phyloP scores from a whole-genome alignment of 202 grass and related monocot genomes.

The Musa balbisiana region DNA sequence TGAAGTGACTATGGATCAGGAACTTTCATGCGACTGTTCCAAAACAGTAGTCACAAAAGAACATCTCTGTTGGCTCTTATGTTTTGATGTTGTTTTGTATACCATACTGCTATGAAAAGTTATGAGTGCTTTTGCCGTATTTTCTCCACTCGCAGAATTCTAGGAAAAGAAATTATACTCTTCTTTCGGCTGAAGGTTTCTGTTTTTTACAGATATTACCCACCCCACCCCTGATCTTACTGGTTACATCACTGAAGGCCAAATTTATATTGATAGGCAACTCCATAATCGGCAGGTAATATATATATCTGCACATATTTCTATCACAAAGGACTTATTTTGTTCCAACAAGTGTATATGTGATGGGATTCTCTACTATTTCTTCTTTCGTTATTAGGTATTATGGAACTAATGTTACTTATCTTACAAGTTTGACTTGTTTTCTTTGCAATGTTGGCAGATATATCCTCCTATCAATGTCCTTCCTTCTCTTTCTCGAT shows the following conservation, averaged over 20 bases:
- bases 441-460: constrained; percentile 30
- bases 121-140: too few relatives aligned
- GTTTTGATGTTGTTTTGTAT: too few relatives aligned
- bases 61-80: too few relatives aligned
- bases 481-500: constrained; percentile 86
- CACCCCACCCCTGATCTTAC: constrained; percentile 99
- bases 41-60: not conserved
- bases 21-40: not conserved
- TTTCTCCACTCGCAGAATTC: too few relatives aligned
- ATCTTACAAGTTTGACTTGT: not conserved
- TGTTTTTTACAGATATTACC: constrained; percentile 53
- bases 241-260: constrained; percentile 98
- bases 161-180: too few relatives aligned
- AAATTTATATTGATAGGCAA: constrained; percentile 98
- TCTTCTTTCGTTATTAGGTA: not conserved
- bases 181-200: not conserved
- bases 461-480: constrained; percentile 99
- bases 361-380: too few relatives aligned
- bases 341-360: too few relatives aligned
- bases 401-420: not conserved
- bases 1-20: not conserved
- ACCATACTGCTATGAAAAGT: too few relatives aligned
- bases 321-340: not conserved
- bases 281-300: constrained; percentile 94
- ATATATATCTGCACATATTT: constrained; percentile 4